phyloP scores from a whole-genome alignment of 2,329 filamentous ascomycete species.

The Trichoderma afroharzianum region DNA sequence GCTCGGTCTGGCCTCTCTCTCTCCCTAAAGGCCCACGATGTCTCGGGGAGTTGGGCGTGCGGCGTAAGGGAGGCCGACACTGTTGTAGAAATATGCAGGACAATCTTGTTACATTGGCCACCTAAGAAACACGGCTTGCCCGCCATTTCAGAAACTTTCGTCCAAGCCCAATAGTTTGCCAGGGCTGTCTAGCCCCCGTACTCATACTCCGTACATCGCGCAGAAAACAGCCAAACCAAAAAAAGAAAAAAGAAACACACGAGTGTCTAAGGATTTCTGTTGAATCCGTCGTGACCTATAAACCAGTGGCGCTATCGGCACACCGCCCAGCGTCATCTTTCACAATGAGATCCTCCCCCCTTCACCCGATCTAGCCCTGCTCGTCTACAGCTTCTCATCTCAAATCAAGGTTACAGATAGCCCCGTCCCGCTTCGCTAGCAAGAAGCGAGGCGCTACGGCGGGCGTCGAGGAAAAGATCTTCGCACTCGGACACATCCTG shows the following conservation, averaged over 20 bases:
- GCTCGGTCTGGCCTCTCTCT: neutral
- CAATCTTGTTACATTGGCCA: constrained; percentile 17
- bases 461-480: constrained; percentile 78
- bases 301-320: constrained; percentile 10
- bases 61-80: constrained; percentile 9
- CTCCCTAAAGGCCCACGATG: constrained; percentile 4
- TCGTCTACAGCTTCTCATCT: constrained; percentile 1
- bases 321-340: constrained; percentile 13
- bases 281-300: constrained; percentile 15
- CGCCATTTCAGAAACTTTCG: constrained; percentile 6
- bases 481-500: constrained; percentile 78
- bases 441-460: constrained; percentile 70
- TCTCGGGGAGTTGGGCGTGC: constrained; percentile 11
- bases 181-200: constrained; percentile 9
- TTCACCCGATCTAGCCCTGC: constrained; percentile 2
- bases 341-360: constrained; percentile 2
- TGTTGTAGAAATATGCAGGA: constrained; percentile 18
- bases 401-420: constrained; percentile 55
- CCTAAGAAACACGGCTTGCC: constrained; percentile 8
- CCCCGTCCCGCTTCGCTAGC: constrained; percentile 57
- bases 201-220: constrained; percentile 12
- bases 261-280: neutral
- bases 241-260: neutral
- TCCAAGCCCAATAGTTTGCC: constrained; percentile 11
- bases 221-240: constrained; percentile 1